phyloP scores from a whole-genome alignment of 2,329 filamentous ascomycete species.

The Paecilomyces formosus region DNA sequence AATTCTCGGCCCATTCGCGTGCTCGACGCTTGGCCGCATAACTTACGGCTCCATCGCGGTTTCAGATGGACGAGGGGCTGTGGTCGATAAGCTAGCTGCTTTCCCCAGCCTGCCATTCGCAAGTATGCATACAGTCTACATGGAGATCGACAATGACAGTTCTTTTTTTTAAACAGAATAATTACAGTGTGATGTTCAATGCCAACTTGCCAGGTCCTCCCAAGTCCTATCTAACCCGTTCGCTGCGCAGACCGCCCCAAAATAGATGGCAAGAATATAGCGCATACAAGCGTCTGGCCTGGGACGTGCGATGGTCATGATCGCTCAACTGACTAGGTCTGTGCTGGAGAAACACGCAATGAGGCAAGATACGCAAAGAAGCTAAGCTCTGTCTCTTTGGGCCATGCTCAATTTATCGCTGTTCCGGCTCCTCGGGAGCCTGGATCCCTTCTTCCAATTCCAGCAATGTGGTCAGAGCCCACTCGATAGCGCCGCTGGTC shows the following conservation, averaged over 20 bases:
- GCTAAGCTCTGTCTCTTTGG: neutral
- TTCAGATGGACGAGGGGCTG: neutral
- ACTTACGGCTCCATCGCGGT: neutral
- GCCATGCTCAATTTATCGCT: neutral
- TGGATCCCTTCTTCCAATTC: neutral
- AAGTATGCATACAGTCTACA: neutral
- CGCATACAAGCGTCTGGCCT: neutral
- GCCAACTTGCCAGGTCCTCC: neutral
- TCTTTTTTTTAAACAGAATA: neutral
- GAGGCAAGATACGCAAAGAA: neutral
- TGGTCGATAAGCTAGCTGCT: neutral
- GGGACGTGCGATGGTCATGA: neutral
- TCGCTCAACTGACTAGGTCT: neutral
- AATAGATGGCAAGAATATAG: neutral
- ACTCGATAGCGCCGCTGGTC: neutral
- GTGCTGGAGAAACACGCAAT: neutral
- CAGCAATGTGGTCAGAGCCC: neutral
- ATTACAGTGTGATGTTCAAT: neutral
- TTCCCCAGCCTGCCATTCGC: neutral
- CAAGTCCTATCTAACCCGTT: neutral
- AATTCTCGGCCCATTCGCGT: neutral
- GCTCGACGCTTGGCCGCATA: neutral
- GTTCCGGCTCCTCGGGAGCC: neutral
- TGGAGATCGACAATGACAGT: neutral
- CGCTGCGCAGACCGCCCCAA: neutral